A percentile compares a stretch with the other conserved stretches of the same genome.
Evolutionary conservation across 1,284 basidiomycete species (phyloP).

Genomic region (Rhodotorula glutinis): DNA sequence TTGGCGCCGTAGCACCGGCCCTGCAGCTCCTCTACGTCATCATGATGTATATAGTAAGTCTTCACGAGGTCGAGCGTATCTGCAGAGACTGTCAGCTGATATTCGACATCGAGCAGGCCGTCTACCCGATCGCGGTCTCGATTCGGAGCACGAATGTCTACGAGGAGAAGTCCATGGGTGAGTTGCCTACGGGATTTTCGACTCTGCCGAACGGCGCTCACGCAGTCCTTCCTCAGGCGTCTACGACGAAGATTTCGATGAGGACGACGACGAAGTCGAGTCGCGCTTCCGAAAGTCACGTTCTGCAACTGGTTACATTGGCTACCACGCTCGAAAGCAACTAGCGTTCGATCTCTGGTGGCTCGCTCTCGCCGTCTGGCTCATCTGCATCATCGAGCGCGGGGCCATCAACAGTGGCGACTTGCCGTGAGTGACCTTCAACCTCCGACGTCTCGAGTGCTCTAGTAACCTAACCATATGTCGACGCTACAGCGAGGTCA

Average conservation of each 20-base stretch:
- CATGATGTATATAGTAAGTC: conserved; percentile 48
- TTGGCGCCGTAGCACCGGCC: conserved; percentile 72
- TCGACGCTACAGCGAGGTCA: conserved; percentile 34
- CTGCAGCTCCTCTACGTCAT: conserved; percentile 13
- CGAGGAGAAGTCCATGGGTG: conserved; percentile 64
- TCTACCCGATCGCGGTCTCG: conserved; percentile 59
- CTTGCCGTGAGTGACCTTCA: conserved; percentile 32
- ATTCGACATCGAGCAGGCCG: conserved; percentile 31
- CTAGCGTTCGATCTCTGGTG: conserved; percentile 70
- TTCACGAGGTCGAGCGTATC: too few species aligned
- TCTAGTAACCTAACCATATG: too few species aligned
- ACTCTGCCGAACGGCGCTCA: too few species aligned
- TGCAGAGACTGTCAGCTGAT: conserved; percentile 46
- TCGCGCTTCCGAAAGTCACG: conserved; percentile 49
- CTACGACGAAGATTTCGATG: conserved; percentile 55
- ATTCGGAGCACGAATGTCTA: conserved; percentile 99
- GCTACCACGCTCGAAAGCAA: conserved; percentile 70
- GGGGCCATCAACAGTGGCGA: conserved; percentile 50
- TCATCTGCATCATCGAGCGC: conserved; percentile 77
- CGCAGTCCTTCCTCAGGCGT: conserved; percentile 54
- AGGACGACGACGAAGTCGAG: conserved; percentile 54
- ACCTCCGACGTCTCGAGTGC: too few species aligned
- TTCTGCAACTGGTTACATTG: conserved; percentile 42
- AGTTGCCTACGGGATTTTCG: too few species aligned
- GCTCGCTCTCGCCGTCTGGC: conserved; percentile 40